Evolutionary conservation across 257 asterid species (phyloP).

Genomic region (Cinchona pubescens): DNA sequence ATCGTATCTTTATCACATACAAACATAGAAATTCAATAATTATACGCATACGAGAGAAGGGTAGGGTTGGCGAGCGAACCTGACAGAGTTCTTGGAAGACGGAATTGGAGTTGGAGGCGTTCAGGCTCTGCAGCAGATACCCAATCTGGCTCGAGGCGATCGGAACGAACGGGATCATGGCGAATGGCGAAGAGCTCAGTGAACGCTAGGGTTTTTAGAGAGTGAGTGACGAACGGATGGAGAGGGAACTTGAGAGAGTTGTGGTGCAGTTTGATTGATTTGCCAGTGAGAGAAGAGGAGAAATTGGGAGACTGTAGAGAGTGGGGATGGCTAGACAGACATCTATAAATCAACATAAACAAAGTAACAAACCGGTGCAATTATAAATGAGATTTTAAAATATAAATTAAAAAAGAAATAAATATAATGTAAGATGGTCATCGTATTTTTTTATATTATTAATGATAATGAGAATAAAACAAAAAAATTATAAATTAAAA

Average conservation of each 20-base stretch:
- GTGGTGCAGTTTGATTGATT: not conserved
- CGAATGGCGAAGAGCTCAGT: conserved; percentile 12
- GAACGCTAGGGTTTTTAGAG: conserved; percentile 16
- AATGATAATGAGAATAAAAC: no score
- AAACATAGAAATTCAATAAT: not conserved
- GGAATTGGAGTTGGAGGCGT: conserved; percentile 71
- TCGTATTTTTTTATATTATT: no score
- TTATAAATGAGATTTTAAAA: no score
- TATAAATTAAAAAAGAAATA: no score
- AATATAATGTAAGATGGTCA: no score
- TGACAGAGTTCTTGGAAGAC: conserved; percentile 66
- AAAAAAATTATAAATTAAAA: no score
- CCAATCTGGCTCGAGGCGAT: conserved; percentile 61
- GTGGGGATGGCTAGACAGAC: no score
- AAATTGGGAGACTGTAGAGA: no score
- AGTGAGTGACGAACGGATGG: not conserved
- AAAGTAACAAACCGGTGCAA: no score
- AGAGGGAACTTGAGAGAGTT: not conserved
- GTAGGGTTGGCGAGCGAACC: conserved; percentile 34
- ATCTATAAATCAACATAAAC: no score
- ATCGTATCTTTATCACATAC: not conserved
- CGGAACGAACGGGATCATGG: conserved; percentile 68
- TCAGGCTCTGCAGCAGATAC: conserved; percentile 62
- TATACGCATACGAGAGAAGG: not conserved
- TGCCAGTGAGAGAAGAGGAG: no score